Percentiles rank a stretch among this genome's conserved stretches.
Conservation (phyloP, 176 grass and related monocot genomes). For the Olyra latifolia region DNA sequence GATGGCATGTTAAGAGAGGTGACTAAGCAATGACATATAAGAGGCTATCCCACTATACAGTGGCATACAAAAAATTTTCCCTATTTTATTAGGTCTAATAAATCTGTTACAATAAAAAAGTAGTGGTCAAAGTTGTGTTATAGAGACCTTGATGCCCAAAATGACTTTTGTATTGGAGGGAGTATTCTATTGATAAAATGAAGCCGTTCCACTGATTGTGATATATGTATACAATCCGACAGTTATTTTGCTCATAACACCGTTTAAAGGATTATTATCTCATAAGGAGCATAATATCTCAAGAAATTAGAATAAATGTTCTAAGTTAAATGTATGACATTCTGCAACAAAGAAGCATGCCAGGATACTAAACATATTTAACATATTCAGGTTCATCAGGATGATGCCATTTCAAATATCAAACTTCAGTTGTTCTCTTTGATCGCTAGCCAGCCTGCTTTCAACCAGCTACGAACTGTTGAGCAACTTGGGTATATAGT, state of each 20-base stretch:
- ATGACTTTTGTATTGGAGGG: neutral
- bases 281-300: neutral
- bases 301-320: neutral
- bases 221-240: neutral
- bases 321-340: neutral
- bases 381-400: constrained; percentile 74
- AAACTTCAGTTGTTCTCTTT: constrained; percentile 74
- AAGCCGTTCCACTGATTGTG: neutral
- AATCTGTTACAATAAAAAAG: too few relatives aligned
- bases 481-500: constrained; percentile 96
- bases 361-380: constrained; percentile 31
- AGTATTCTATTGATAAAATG: neutral
- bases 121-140: too few relatives aligned
- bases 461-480: constrained; percentile 81
- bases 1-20: too few relatives aligned
- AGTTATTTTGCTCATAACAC: neutral
- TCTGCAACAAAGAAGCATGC: neutral
- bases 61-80: too few relatives aligned
- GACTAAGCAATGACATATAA: too few relatives aligned
- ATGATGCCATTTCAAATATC: constrained; percentile 67
- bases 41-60: too few relatives aligned
- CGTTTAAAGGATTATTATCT: neutral
- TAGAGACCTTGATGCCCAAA: too few relatives aligned
- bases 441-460: constrained; percentile 80
- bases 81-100: too few relatives aligned